Evolutionary conservation across 371 early-diverging fungal genomes (phyloP).

Genomic region (Mortierella sp.): DNA sequence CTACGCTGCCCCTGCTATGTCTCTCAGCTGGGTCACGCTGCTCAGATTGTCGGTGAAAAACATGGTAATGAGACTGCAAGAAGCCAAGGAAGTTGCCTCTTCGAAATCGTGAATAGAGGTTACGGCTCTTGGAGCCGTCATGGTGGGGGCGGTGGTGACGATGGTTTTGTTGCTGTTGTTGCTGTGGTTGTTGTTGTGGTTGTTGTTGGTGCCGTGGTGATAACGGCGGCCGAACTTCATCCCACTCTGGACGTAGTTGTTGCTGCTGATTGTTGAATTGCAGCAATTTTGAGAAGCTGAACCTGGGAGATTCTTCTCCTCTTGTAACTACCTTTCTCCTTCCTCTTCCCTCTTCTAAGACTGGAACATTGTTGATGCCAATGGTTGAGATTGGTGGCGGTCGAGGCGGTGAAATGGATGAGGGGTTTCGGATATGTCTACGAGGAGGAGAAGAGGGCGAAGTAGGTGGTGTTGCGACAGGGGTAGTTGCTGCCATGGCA

Average conservation of each 20-base stretch:
- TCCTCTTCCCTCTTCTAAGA: not conserved
- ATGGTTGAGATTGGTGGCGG: slow-evolving; percentile 5
- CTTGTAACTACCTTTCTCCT: not conserved
- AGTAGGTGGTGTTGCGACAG: slow-evolving; percentile 12
- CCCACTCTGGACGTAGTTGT: slow-evolving; percentile 10
- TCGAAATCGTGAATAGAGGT: slow-evolving; percentile 20
- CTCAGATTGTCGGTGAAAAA: slow-evolving; percentile 28
- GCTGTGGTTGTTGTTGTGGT: slow-evolving; percentile 13
- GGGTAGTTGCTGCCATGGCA: slow-evolving; percentile 37
- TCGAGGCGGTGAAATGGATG: not conserved
- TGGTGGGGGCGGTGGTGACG: slow-evolving; percentile 9
- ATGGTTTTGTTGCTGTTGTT: slow-evolving; percentile 8
- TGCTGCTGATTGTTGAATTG: slow-evolving; percentile 7
- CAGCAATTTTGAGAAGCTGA: slow-evolving; percentile 30
- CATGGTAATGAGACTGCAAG: slow-evolving; percentile 52
- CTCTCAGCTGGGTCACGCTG: not conserved
- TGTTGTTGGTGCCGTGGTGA: slow-evolving; percentile 1
- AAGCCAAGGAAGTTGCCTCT: slow-evolving; percentile 44
- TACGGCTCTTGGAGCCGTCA: slow-evolving; percentile 20
- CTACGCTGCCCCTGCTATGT: slow-evolving; percentile 1
- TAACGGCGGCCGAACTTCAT: not conserved
- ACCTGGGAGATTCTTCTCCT: slow-evolving; percentile 15
- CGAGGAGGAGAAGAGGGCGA: slow-evolving; percentile 15
- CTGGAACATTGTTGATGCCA: slow-evolving; percentile 2
- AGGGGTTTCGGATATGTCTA: not conserved